Base-by-base conservation (phyloP, 2,329 filamentous ascomycete genomes). In the Alternaria incomplexa region DNA sequence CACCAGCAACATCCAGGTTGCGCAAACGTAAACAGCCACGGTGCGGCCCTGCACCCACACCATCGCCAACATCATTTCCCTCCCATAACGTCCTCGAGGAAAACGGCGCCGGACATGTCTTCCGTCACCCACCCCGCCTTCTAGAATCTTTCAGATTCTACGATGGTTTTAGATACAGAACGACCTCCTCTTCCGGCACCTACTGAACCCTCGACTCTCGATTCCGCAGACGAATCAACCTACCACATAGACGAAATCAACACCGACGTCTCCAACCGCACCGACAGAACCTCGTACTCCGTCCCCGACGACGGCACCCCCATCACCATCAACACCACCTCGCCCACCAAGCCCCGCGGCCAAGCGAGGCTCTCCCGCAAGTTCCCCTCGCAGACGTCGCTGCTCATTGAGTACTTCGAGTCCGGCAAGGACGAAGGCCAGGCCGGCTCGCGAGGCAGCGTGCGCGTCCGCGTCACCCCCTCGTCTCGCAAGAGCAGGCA, bases 351-450 rank as follows among this genome's bases (percentile, higher is more conserved):
- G 63, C 91, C 80, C 87, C 89, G 81, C 72, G 90, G 88, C 78
- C 85, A 82, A 68, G 79, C 80, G 81, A 87, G 61, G n/a, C 36
- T 40, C 36, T 40, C 36, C n/a, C 36, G 36, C 36, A 84, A 84
- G 81, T 85, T 80, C 78, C 80, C 83, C 75, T 97, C 93, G 48
- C 93, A 97, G 83, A 97, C 94, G 40, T 96, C 93, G 60, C 85
- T 97, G 69, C 85, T 97, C 73, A 97, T 97, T 74, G 94, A 97
- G 82, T 97, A 97, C 81, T 97, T 96, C 75, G 94, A 97, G 82
- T 92, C 89, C 70, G 89, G 90, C 66, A 94, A 92, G 79, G 83
- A 87, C 60, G 85, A 85, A 72, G 84, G 81, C 74, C 85, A 82
- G 74, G 83, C 84, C 32, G 87, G 89, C 71, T 90, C 91, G 72